Evolutionary conservation across 2,329 filamentous ascomycete species (phyloP), one percentile per base, ranked within the genome.

Genomic region (Domatiomyces globalis): DNA sequence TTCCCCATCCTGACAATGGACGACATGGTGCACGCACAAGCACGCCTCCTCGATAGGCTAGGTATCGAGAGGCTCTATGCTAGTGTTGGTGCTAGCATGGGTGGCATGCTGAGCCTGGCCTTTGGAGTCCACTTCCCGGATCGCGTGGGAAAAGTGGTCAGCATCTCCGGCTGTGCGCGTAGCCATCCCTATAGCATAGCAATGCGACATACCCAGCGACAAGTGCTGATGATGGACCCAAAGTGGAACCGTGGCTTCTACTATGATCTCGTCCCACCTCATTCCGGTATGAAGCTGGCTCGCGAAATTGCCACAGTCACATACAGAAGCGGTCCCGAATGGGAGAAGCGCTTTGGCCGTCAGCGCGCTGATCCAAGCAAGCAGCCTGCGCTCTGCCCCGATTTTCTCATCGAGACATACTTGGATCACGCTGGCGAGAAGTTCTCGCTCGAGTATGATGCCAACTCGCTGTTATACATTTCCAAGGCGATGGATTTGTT

Each of bases 401-500:
- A 98, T 65, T 98, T 96, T 63, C 74, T 98, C 20, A 95, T 98
- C 59, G 92, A 98, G 70, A 98, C 92, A 0, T 98, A 98, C 65
- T 79, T 98, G 17, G 92, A 98, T 67, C 92, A 98, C 63, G 92
- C 92, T 0, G 92, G 92, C 18, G 92, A 98, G 72, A 98, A 98
- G 68, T 98, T 94, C 73, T 95, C 88, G 65, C 75, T 98, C 22
- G 89, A 92, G 57, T 96, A 96, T 65, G 92, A 98, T 63, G 81
- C 92, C 22, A 98, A 98, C 69, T 95, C 88, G 63, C 71, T 96
- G 42, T 74, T 98, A 2, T 98, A 98, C 66, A 87, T 98, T 51
- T 94, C 87, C 66, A 98, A 98, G 70, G 92, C 92, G 4, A 98
- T 98, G 92, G 92, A 98, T 64, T 74, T 98, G 10, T 98, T 98